Conservation (phyloP, 768 basidiomycete genomes). For the Gymnopilus junonius region DNA sequence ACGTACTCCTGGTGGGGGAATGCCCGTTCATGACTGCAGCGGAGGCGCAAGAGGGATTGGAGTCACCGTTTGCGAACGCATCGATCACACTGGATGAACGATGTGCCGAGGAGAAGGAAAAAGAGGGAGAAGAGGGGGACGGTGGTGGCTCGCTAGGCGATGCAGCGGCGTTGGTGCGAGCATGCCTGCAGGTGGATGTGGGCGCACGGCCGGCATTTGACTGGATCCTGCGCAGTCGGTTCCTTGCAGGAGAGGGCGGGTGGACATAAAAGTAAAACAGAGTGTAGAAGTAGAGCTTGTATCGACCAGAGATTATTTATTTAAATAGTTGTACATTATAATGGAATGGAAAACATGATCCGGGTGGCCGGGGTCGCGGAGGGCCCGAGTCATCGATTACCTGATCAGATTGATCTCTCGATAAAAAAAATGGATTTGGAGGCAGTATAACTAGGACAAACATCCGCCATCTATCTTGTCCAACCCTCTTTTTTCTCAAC, state of each 20-base stretch:
- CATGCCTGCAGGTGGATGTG: constrained; percentile 84
- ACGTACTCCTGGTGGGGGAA: constrained; percentile 91
- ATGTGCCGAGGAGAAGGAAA: constrained; percentile 74
- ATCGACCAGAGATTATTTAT: neutral
- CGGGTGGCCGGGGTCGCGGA: constrained; percentile 14
- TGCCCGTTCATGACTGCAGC: constrained; percentile 91
- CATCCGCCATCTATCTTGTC: constrained; percentile 38
- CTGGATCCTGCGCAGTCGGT: constrained; percentile 75
- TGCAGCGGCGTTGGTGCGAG: constrained; percentile 81
- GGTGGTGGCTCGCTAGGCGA: constrained; percentile 86
- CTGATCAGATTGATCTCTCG: constrained; percentile 55
- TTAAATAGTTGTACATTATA: constrained; percentile 8
- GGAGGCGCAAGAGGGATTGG: constrained; percentile 86
- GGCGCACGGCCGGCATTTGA: constrained; percentile 85
- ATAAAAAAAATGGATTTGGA: constrained; percentile 60
- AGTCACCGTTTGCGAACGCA: constrained; percentile 75
- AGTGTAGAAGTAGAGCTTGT: constrained; percentile 5
- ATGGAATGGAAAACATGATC: neutral
- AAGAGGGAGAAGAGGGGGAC: constrained; percentile 77
- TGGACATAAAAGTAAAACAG: constrained; percentile 52
- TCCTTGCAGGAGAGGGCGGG: constrained; percentile 77
- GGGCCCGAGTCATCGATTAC: constrained; percentile 44
- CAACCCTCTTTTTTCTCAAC: constrained; percentile 46
- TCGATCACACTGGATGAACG: constrained; percentile 80
- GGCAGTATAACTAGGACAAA: constrained; percentile 67